Evolutionary conservation across 2,329 filamentous ascomycete species (phyloP).

Genomic region (Biscogniauxia sp.): DNA sequence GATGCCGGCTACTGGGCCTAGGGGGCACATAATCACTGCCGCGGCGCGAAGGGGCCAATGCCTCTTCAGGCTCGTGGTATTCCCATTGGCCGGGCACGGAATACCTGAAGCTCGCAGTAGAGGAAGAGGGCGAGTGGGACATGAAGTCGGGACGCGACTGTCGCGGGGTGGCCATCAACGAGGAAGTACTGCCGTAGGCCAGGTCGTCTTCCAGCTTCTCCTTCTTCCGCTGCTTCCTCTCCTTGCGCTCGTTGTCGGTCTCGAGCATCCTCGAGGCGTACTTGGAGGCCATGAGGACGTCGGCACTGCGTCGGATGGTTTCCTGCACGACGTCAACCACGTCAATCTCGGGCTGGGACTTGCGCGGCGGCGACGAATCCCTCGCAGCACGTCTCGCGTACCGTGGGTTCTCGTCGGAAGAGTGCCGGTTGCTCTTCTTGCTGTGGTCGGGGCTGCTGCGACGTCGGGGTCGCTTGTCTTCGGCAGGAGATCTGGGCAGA

Average conservation of each 20-base stretch:
- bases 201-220: constrained; percentile 45
- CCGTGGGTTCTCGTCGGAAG: constrained; percentile 1
- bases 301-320: constrained; percentile 29
- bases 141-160: constrained; percentile 26
- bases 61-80: constrained; percentile 37
- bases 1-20: constrained; percentile 22
- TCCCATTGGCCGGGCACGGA: constrained; percentile 37
- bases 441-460: constrained; percentile 2
- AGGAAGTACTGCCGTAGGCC: constrained; percentile 44
- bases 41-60: constrained; percentile 31
- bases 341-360: constrained; percentile 27
- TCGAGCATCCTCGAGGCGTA: constrained; percentile 29
- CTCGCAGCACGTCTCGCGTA: constrained; percentile 14
- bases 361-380: constrained; percentile 11
- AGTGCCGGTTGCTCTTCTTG: neutral
- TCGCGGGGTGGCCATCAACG: constrained; percentile 10
- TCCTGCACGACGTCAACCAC: constrained; percentile 26
- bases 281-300: constrained; percentile 32
- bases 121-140: constrained; percentile 11
- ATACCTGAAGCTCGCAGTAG: constrained; percentile 24
- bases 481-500: constrained; percentile 27
- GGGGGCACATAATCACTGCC: constrained; percentile 22
- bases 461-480: constrained; percentile 5
- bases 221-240: constrained; percentile 34
- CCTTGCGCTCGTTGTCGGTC: constrained; percentile 33